Evolutionary conservation across 441 rosid genomes (phyloP).

Genomic region (Populus hybrid): DNA sequence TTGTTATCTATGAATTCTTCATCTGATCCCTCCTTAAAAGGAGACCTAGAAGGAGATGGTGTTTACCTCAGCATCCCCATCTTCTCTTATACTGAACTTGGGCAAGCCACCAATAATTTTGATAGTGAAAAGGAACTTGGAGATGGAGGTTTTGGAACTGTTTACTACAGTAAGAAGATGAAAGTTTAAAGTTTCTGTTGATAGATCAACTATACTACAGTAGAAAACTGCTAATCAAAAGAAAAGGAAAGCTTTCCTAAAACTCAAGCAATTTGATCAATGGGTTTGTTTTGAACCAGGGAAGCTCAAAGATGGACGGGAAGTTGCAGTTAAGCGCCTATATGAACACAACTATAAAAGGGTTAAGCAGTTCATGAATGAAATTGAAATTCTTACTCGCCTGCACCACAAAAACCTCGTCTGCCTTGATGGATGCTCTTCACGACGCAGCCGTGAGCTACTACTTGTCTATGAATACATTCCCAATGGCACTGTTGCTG

Average conservation of each 20-base stretch:
- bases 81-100: constrained; percentile 59
- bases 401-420: constrained; percentile 77
- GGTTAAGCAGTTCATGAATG: constrained; percentile 70
- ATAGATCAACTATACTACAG: not conserved
- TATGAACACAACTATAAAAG: constrained; percentile 63
- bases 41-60: constrained; percentile 44
- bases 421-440: constrained; percentile 80
- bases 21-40: constrained; percentile 24
- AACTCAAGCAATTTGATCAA: not conserved
- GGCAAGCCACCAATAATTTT: constrained; percentile 66
- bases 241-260: not conserved
- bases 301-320: constrained; percentile 66
- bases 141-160: constrained; percentile 85
- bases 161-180: constrained; percentile 55
- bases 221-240: not conserved
- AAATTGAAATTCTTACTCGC: constrained; percentile 68
- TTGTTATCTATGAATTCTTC: constrained; percentile 24
- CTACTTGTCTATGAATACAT: constrained; percentile 78
- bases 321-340: constrained; percentile 82
- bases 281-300: constrained; percentile 34
- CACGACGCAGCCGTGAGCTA: constrained; percentile 61
- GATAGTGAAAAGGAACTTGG: constrained; percentile 51
- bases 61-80: constrained; percentile 52
- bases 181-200: not conserved
- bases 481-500: constrained; percentile 74